Percentiles rank a stretch among this genome's conserved stretches.
phyloP scores from a whole-genome alignment of 345 rosid species.

The Microcos paniculata region DNA sequence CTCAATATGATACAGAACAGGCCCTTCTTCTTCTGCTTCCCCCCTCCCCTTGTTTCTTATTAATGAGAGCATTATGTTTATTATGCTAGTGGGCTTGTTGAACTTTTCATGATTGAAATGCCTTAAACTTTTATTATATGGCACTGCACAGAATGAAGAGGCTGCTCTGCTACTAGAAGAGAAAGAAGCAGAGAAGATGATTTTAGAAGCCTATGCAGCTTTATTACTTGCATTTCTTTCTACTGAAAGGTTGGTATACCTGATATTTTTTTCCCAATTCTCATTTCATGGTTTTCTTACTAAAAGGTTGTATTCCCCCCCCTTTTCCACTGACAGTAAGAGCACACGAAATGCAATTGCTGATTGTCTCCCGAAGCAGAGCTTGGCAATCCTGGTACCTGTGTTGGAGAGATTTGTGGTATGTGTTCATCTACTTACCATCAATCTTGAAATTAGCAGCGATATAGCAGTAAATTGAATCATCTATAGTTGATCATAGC shows the following conservation, averaged over 20 bases:
- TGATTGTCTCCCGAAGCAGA: slow-evolving; percentile 68
- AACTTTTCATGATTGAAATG: slow-evolving; percentile 8
- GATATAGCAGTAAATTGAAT: background rate
- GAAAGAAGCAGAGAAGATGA: slow-evolving; percentile 98
- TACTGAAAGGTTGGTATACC: slow-evolving; percentile 68
- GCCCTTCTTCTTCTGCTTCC: background rate
- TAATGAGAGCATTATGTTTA: background rate
- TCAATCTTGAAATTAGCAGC: slow-evolving; percentile 5
- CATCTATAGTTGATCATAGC: background rate
- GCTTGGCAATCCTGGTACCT: slow-evolving; percentile 70
- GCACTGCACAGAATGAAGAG: slow-evolving; percentile 58
- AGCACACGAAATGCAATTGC: slow-evolving; percentile 74
- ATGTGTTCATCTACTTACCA: slow-evolving; percentile 31
- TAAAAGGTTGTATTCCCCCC: slow-evolving; percentile 13
- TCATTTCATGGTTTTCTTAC: background rate
- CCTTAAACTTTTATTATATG: slow-evolving; percentile 7
- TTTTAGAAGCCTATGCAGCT: slow-evolving; percentile 95
- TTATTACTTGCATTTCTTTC: slow-evolving; percentile 95
- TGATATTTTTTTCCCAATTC: background rate
- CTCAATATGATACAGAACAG: background rate
- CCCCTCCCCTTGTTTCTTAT: background rate
- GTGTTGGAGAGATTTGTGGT: slow-evolving; percentile 99
- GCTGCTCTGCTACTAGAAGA: slow-evolving; percentile 82
- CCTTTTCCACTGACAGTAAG: slow-evolving; percentile 50
- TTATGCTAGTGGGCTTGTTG: background rate